These are phyloP conservation scores for Sclerotiophoma versabilis DNA, from an alignment of 2,329 filamentous ascomycete genomes.

Conservation along the genomic window DNA sequence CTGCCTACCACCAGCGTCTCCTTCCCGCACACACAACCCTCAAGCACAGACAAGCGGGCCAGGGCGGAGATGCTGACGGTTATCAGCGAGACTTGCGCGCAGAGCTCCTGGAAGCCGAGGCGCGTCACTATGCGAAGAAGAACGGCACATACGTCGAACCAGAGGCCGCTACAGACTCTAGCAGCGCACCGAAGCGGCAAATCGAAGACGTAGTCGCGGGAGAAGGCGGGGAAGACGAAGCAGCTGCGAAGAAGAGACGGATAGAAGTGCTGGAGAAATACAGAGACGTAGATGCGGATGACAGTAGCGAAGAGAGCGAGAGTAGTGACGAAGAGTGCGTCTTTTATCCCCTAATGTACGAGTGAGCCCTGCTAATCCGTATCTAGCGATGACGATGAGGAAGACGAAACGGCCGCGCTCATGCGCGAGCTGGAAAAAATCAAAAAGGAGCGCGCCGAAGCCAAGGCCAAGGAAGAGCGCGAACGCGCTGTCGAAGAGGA, in stretches of 20 bases:
- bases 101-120: constrained; percentile 88
- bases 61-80: constrained; percentile 80
- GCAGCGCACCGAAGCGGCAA: constrained; percentile 68
- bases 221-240: constrained; percentile 66
- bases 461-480: constrained; percentile 81
- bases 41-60: constrained; percentile 82
- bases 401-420: constrained; percentile 82
- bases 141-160: constrained; percentile 66
- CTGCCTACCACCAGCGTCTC: constrained; percentile 94
- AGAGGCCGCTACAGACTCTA: constrained; percentile 49
- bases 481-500: constrained; percentile 82
- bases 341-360: background rate
- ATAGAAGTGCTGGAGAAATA: constrained; percentile 80
- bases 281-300: constrained; percentile 83
- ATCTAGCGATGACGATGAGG: constrained; percentile 63
- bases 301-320: constrained; percentile 63
- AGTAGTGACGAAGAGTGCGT: constrained; percentile 65
- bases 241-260: constrained; percentile 81
- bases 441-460: constrained; percentile 81
- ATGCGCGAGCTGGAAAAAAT: constrained; percentile 95
- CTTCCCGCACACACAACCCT: constrained; percentile 92
- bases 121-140: constrained; percentile 85
- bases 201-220: constrained; percentile 60
- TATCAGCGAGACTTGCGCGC: constrained; percentile 81
- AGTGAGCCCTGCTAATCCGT: constrained; percentile 21